phyloP scores from a whole-genome alignment of 441 rosid genomes.

The Pelargonium cotyledonis region DNA sequence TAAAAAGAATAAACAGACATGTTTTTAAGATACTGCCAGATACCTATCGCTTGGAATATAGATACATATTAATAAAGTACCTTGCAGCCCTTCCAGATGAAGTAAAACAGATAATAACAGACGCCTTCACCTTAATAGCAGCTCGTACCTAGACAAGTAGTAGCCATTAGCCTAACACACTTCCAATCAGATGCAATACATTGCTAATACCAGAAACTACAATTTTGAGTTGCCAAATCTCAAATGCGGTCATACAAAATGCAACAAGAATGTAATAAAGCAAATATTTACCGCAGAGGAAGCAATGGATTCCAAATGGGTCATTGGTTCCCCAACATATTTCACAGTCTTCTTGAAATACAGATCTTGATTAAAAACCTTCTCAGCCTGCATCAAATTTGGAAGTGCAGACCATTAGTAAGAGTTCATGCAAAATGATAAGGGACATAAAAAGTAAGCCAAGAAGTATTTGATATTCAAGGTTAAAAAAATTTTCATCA shows the following conservation, averaged over 20 bases:
- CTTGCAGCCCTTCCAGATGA: constrained; percentile 94
- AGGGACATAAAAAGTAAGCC: not conserved
- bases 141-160: constrained; percentile 62
- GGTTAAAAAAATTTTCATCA: not conserved
- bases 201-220: not conserved
- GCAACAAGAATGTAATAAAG: not conserved
- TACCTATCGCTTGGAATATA: not conserved
- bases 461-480: not conserved
- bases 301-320: constrained; percentile 92
- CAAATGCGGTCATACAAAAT: not conserved
- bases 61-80: constrained; percentile 25
- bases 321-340: constrained; percentile 93
- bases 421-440: not conserved
- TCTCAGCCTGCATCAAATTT: constrained; percentile 57
- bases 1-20: not conserved
- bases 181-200: not conserved
- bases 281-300: constrained; percentile 77
- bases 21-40: not conserved
- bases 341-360: constrained; percentile 92
- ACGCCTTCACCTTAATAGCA: constrained; percentile 91
- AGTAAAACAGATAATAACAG: constrained; percentile 82
- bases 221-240: not conserved
- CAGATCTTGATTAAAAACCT: constrained; percentile 89
- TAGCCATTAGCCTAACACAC: constrained; percentile 12
- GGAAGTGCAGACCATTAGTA: not conserved